Evolutionary conservation across 2,329 filamentous ascomycete genomes (phyloP).

Genomic region (Exophiala sp.): DNA sequence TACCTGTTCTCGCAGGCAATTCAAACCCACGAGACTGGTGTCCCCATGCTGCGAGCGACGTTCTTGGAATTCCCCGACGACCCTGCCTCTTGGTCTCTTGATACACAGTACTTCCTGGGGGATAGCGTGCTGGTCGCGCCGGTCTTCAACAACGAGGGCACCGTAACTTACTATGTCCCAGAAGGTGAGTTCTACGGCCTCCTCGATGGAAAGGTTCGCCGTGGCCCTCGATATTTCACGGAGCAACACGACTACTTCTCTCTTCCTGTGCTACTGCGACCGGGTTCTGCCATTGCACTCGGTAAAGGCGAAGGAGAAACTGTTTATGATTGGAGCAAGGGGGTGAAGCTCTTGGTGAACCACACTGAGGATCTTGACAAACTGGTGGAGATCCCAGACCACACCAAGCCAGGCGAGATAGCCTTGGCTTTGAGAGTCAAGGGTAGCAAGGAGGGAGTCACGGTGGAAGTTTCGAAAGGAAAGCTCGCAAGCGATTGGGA

Average conservation of each 20-base stretch:
- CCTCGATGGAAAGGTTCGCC: neutral
- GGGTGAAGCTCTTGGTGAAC: slow-evolving; percentile 44
- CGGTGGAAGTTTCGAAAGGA: slow-evolving; percentile 3
- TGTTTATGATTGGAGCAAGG: slow-evolving; percentile 59
- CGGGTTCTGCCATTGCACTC: slow-evolving; percentile 40
- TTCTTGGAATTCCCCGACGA: slow-evolving; percentile 67
- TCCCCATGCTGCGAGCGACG: slow-evolving; percentile 59
- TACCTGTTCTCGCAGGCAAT: slow-evolving; percentile 52
- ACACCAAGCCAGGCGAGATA: neutral
- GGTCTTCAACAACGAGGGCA: slow-evolving; percentile 57
- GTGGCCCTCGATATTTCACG: neutral
- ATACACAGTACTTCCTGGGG: slow-evolving; percentile 70
- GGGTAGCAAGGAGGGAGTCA: neutral
- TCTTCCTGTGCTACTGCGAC: slow-evolving; percentile 54
- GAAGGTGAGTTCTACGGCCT: slow-evolving; percentile 12
- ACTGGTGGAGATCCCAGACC: slow-evolving; percentile 6
- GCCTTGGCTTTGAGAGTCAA: neutral
- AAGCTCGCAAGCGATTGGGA: slow-evolving; percentile 1
- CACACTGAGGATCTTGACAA: slow-evolving; percentile 55
- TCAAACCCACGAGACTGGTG: slow-evolving; percentile 48
- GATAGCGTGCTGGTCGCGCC: slow-evolving; percentile 58
- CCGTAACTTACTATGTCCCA: slow-evolving; percentile 60
- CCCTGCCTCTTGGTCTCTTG: slow-evolving; percentile 60
- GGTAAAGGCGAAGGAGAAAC: slow-evolving; percentile 18
- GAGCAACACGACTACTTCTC: slow-evolving; percentile 50